Percentiles rank a stretch among this genome's conserved stretches.
Conservation (phyloP, 2,329 filamentous ascomycete species). For the Nemania abortiva region DNA sequence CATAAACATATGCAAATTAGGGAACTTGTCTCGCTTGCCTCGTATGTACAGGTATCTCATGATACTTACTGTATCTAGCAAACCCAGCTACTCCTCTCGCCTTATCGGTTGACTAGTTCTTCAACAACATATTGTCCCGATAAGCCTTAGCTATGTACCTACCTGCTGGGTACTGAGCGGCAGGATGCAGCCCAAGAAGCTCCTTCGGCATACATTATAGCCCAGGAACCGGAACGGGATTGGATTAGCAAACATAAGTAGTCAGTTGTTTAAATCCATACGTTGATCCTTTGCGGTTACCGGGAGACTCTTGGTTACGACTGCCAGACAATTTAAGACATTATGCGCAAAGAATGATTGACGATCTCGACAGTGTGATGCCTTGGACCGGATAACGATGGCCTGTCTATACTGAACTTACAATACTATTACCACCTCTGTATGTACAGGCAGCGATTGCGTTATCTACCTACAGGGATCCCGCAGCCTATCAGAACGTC, state of each 20-base stretch:
- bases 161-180: conserved; percentile 23
- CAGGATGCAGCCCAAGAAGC: conserved; percentile 30
- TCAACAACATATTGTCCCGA: neutral
- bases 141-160: conserved; percentile 28
- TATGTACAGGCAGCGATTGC: conserved; percentile 11
- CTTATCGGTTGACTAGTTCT: conserved; percentile 31
- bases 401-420: neutral
- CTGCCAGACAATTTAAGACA: neutral
- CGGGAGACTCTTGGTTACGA: neutral
- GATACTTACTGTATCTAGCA: neutral
- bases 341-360: neutral
- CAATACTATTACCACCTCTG: too few relatives aligned
- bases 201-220: conserved; percentile 32
- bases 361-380: neutral
- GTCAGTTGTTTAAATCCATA: neutral
- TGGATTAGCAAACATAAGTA: neutral
- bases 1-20: neutral
- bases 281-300: neutral
- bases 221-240: conserved; percentile 12
- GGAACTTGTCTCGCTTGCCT: neutral
- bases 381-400: conserved; percentile 10
- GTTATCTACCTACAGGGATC: conserved; percentile 27
- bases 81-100: neutral
- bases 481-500: conserved; percentile 2
- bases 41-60: neutral